Evolutionary conservation across 2,329 filamentous ascomycete genomes (phyloP).

Genomic region (Byssothecium circinans): DNA sequence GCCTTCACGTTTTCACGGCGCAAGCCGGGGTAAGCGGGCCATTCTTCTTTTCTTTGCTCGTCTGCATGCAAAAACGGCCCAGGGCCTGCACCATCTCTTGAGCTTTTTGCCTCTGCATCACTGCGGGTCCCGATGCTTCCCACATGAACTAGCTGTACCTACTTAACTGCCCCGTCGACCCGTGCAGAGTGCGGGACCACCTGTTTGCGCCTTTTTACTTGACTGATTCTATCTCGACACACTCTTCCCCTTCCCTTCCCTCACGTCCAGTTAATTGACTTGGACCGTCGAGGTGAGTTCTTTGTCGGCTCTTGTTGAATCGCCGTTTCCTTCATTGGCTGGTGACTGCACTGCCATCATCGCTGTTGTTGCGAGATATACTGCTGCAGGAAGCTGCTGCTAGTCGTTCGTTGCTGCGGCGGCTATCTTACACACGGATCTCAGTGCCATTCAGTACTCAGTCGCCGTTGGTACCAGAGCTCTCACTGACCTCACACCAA

Average conservation of each 20-base stretch:
- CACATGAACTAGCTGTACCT: slow-evolving; percentile 15
- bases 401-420: no score
- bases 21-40: slow-evolving; percentile 8
- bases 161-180: slow-evolving; percentile 31
- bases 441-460: neutral
- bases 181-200: neutral
- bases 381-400: slow-evolving; percentile 20
- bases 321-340: slow-evolving; percentile 23
- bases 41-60: slow-evolving; percentile 16
- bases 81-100: slow-evolving; percentile 20
- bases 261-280: no score
- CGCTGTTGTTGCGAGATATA: slow-evolving; percentile 17
- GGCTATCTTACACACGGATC: slow-evolving; percentile 29
- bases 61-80: slow-evolving; percentile 27
- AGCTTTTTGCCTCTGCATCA: slow-evolving; percentile 33
- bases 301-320: slow-evolving; percentile 21
- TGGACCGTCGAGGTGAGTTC: slow-evolving; percentile 8
- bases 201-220: slow-evolving; percentile 8
- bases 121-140: slow-evolving; percentile 30
- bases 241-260: neutral
- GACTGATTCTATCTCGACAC: neutral
- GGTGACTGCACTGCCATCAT: slow-evolving; percentile 13
- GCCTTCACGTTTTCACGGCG: no score
- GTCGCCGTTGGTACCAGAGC: slow-evolving; percentile 21
- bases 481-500: slow-evolving; percentile 25